A percentile compares a stretch with the other conserved stretches of the same genome.
These are phyloP conservation scores for Meredithiella fracta DNA, from an alignment of 2,329 filamentous ascomycete genomes.

Conservation along the genomic window DNA sequence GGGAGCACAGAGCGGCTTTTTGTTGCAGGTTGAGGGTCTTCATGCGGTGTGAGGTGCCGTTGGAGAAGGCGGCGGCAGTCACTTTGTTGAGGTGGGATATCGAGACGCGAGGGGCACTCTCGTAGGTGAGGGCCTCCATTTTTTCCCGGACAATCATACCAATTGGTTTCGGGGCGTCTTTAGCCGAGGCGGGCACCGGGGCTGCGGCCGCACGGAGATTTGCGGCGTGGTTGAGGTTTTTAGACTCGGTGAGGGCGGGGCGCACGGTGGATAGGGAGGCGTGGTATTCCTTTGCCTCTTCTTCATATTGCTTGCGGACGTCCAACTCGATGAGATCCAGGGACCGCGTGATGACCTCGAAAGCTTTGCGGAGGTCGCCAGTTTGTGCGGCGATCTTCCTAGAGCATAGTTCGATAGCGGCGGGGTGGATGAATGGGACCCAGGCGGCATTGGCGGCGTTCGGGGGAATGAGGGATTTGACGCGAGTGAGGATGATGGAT, in stretches of 20 bases:
- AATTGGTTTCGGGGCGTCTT: conserved; percentile 22
- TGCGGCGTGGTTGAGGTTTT: conserved; percentile 32
- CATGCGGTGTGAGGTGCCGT: conserved; percentile 70
- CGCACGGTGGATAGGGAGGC: conserved; percentile 53
- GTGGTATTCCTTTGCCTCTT: conserved; percentile 38
- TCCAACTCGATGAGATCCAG: conserved; percentile 81
- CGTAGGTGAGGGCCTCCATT: conserved; percentile 46
- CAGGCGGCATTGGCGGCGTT: conserved; percentile 38
- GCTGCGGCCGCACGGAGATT: conserved; percentile 24
- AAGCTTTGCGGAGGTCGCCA: conserved; percentile 84
- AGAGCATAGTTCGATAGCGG: conserved; percentile 82
- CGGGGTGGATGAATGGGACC: conserved; percentile 81
- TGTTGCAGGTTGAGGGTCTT: conserved; percentile 86
- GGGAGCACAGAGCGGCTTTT: conserved; percentile 79
- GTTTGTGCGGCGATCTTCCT: conserved; percentile 91
- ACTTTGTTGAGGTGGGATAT: conserved; percentile 87
- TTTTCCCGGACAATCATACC: conserved; percentile 35
- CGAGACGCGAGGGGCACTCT: conserved; percentile 72
- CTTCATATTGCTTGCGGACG: conserved; percentile 56
- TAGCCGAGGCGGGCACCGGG: conserved; percentile 21
- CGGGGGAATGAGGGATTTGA: conserved; percentile 54
- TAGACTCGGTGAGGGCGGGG: conserved; percentile 68
- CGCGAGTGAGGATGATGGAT: conserved; percentile 66
- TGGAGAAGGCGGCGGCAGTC: conserved; percentile 76
- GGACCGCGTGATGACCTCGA: conserved; percentile 80